A percentile compares a stretch with the other conserved stretches of the same genome.
These are phyloP conservation scores for Prinsepia uniflora DNA, from an alignment of 306 rosid species.

Conservation along the genomic window DNA sequence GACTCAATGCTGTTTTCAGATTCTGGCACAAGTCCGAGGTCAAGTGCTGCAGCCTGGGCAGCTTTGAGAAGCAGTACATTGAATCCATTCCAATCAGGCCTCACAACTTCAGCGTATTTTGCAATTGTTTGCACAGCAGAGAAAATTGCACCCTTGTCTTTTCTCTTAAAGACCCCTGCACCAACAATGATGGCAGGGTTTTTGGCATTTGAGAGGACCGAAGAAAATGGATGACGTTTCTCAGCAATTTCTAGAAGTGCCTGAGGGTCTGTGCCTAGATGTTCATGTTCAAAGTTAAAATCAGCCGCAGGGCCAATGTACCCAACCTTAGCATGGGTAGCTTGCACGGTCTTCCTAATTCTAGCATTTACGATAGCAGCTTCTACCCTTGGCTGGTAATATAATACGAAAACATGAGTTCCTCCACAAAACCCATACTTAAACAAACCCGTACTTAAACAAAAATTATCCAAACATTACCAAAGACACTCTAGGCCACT, in stretches of 20 bases:
- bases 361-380: slow-evolving; percentile 99
- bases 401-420: slow-evolving; percentile 26
- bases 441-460: no score
- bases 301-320: slow-evolving; percentile 82
- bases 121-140: slow-evolving; percentile 65
- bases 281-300: slow-evolving; percentile 72
- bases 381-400: slow-evolving; percentile 90
- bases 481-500: neutral
- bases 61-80: slow-evolving; percentile 91
- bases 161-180: slow-evolving; percentile 79
- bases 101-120: slow-evolving; percentile 51
- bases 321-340: slow-evolving; percentile 81
- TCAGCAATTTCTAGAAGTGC: slow-evolving; percentile 82
- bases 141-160: slow-evolving; percentile 82
- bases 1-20: slow-evolving; percentile 68
- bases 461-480: slow-evolving; percentile 11
- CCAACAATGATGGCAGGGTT: slow-evolving; percentile 84
- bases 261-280: slow-evolving; percentile 84
- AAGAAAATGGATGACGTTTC: slow-evolving; percentile 69
- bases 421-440: slow-evolving; percentile 9
- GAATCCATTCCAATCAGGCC: slow-evolving; percentile 92
- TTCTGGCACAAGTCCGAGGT: slow-evolving; percentile 96
- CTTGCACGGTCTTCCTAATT: slow-evolving; percentile 75
- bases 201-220: slow-evolving; percentile 65
- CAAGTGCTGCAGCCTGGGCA: slow-evolving; percentile 97